Conservation (phyloP, 768 basidiomycete genomes). For the Lactarius pseudohatsudake region DNA sequence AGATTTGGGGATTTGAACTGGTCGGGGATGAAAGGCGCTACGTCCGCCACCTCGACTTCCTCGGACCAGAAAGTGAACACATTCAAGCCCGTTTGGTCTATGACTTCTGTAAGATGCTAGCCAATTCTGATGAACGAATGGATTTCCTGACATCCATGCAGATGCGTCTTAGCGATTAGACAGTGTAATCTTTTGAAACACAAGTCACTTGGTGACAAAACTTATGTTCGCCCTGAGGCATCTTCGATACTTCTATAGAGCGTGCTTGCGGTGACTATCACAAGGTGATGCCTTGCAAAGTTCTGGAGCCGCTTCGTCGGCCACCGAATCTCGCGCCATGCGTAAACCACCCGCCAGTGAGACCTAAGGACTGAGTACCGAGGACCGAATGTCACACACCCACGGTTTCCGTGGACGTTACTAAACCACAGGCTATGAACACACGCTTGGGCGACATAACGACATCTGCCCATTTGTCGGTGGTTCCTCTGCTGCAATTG, state of each 20-base stretch:
- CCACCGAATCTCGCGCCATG: too few relatives aligned
- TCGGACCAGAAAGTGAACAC: slow-evolving; percentile 22
- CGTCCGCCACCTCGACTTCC: slow-evolving; percentile 28
- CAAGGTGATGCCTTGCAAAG: too few relatives aligned
- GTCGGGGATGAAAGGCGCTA: slow-evolving; percentile 26
- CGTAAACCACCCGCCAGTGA: too few relatives aligned
- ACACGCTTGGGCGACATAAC: too few relatives aligned
- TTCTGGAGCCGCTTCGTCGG: too few relatives aligned
- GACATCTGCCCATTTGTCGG: too few relatives aligned
- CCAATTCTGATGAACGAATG: background rate
- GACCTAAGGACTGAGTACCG: too few relatives aligned
- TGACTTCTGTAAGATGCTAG: slow-evolving; percentile 30
- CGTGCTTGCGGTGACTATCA: too few relatives aligned
- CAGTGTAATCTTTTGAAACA: background rate
- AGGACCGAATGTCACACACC: too few relatives aligned
- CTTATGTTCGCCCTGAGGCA: background rate
- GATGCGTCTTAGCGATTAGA: slow-evolving; percentile 12
- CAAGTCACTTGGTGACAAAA: background rate
- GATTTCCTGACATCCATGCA: slow-evolving; percentile 1
- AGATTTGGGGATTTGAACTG: slow-evolving; percentile 31
- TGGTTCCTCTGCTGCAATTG: too few relatives aligned
- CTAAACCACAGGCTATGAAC: too few relatives aligned
- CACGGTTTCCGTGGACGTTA: too few relatives aligned
- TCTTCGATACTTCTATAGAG: background rate
- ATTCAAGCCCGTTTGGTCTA: slow-evolving; percentile 32